Conservation (phyloP, 1,284 basidiomycete genomes). For the Blastosporella zonata region DNA sequence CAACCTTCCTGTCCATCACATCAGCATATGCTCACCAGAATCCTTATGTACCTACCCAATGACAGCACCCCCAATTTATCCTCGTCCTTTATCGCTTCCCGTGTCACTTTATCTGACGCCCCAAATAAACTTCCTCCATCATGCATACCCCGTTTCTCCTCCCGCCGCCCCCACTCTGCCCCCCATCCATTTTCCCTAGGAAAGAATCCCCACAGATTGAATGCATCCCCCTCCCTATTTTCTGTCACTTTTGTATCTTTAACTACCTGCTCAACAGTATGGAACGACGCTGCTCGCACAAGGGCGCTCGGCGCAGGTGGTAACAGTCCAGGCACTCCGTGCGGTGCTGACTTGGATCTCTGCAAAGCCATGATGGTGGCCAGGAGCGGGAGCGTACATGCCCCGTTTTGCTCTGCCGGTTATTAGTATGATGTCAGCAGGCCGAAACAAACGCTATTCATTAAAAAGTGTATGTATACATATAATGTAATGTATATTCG, state of each 20-base stretch:
- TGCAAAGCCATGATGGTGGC: conserved; percentile 25
- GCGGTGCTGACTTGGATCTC: conserved; percentile 38
- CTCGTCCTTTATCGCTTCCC: conserved; percentile 40
- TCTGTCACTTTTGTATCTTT: conserved; percentile 1
- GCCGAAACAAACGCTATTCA: background rate
- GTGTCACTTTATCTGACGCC: conserved; percentile 22
- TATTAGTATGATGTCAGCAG: conserved; percentile 18
- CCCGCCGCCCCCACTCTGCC: conserved; percentile 34
- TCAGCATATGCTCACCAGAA: conserved; percentile 8
- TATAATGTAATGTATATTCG: conserved; percentile 1
- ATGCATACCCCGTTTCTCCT: conserved; percentile 24
- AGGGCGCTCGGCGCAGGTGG: conserved; percentile 4
- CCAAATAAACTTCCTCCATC: conserved; percentile 21
- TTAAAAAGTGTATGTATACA: background rate
- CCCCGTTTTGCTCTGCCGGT: background rate
- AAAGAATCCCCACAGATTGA: conserved; percentile 50
- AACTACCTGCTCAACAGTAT: conserved; percentile 10
- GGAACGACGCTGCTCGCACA: conserved; percentile 22
- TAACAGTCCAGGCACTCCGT: conserved; percentile 22
- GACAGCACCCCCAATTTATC: conserved; percentile 49
- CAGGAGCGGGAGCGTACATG: background rate
- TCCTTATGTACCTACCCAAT: conserved; percentile 29
- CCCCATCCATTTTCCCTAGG: conserved; percentile 39
- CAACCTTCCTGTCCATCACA: conserved; percentile 5
- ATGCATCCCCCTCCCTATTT: conserved; percentile 35